Conservation (phyloP, 2,329 filamentous ascomycete species). For the Aspergillus sclerotialis region DNA sequence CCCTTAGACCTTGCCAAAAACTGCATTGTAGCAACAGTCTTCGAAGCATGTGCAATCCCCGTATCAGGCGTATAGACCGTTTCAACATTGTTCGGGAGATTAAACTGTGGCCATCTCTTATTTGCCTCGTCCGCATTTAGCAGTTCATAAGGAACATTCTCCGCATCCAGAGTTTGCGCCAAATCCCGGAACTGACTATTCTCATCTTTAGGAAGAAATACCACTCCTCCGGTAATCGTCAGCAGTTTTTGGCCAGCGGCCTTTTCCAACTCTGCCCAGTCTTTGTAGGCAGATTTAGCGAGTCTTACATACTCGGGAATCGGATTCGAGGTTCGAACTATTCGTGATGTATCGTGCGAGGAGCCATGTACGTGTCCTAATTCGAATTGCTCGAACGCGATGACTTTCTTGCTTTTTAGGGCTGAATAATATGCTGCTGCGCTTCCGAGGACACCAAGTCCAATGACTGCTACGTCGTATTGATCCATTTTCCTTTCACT, state of each 20-base stretch:
- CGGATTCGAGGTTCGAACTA: constrained; percentile 19
- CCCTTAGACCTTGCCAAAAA: constrained; percentile 13
- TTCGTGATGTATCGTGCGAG: constrained; percentile 22
- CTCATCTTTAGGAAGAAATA: constrained; percentile 13
- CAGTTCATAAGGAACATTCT: constrained; percentile 16
- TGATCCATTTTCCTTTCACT: constrained; percentile 9
- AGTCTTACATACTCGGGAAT: constrained; percentile 25
- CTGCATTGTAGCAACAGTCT: constrained; percentile 17
- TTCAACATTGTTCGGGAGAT: constrained; percentile 12
- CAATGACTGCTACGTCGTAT: constrained; percentile 22
- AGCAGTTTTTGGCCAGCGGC: constrained; percentile 13
- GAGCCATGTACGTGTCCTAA: constrained; percentile 20
- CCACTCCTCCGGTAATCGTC: constrained; percentile 18
- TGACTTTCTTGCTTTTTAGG: constrained; percentile 18
- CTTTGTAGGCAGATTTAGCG: constrained; percentile 34
- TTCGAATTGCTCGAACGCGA: constrained; percentile 23
- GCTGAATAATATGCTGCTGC: constrained; percentile 19
- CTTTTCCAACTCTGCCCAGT: constrained; percentile 20
- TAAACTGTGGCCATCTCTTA: constrained; percentile 18
- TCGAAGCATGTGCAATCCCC: constrained; percentile 18
- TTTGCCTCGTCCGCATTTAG: constrained; percentile 15
- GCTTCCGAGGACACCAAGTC: constrained; percentile 20
- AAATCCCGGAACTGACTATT: constrained; percentile 8
- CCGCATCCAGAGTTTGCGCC: constrained; percentile 9
- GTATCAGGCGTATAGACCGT: constrained; percentile 19